Evolutionary conservation across 345 rosid genomes (phyloP).

Genomic region (Physaria fendleri): DNA sequence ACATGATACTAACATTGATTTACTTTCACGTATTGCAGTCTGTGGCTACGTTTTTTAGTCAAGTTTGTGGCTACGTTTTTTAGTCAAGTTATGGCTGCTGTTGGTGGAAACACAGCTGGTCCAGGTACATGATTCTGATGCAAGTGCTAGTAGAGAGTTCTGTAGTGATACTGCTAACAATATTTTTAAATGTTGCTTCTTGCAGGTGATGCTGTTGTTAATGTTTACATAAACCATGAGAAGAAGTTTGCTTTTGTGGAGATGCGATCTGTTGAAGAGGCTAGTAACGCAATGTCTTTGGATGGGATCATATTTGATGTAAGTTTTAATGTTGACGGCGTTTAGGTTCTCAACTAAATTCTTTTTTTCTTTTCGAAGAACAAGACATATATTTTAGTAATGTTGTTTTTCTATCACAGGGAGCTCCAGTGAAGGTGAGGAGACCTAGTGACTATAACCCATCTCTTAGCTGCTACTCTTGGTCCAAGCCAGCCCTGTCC

Average conservation of each 20-base stretch:
- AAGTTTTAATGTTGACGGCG: neutral
- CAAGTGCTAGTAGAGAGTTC: neutral
- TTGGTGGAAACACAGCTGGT: constrained; percentile 94
- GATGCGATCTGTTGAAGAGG: constrained; percentile 98
- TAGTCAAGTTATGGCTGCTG: constrained; percentile 92
- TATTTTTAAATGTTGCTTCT: neutral
- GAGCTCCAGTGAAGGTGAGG: constrained; percentile 95
- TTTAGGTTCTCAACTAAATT: neutral
- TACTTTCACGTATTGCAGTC: constrained; percentile 43
- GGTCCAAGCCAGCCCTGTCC: constrained; percentile 96
- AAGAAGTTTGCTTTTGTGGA: constrained; percentile 97
- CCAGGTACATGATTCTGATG: constrained; percentile 34
- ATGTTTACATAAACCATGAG: constrained; percentile 89
- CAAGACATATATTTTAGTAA: neutral
- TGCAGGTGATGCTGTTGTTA: constrained; percentile 81
- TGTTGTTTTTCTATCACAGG: constrained; percentile 30
- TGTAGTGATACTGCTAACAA: neutral
- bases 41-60: constrained; percentile 82
- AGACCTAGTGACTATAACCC: constrained; percentile 95
- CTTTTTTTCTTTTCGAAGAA: neutral
- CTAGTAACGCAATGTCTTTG: constrained; percentile 95
- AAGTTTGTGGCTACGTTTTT: too few relatives aligned
- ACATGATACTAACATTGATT: constrained; percentile 4
- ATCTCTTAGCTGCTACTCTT: constrained; percentile 80
- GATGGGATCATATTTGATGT: constrained; percentile 96